These are phyloP conservation scores for Achlya hypogyna DNA, from an alignment of 352 stramenopile species.

Conservation along the genomic window DNA sequence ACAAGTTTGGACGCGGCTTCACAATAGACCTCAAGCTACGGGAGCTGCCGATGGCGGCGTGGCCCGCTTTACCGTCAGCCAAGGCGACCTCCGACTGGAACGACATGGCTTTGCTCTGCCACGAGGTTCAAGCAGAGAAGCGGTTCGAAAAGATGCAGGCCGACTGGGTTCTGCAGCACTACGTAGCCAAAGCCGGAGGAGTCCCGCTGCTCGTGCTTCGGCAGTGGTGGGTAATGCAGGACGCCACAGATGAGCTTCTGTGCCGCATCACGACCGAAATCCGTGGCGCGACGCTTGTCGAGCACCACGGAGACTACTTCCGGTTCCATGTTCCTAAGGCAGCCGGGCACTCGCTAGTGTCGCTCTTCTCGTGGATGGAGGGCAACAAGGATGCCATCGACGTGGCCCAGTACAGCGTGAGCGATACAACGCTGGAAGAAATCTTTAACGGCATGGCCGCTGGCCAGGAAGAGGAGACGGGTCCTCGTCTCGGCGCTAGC, in stretches of 20 bases:
- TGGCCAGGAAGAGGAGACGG: conserved; percentile 53
- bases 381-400: conserved; percentile 39
- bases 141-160: conserved; percentile 31
- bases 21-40: conserved; percentile 77
- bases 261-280: conserved; percentile 41
- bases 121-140: conserved; percentile 24
- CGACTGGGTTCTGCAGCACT: conserved; percentile 34
- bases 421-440: conserved; percentile 84
- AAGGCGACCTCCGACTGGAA: conserved; percentile 19
- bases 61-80: background rate
- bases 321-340: conserved; percentile 60
- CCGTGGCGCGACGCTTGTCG: conserved; percentile 33
- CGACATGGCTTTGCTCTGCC: conserved; percentile 31
- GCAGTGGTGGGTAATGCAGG: conserved; percentile 47
- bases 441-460: conserved; percentile 90
- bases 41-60: conserved; percentile 24
- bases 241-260: conserved; percentile 30
- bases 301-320: conserved; percentile 58
- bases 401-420: conserved; percentile 84
- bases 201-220: conserved; percentile 48
- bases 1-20: conserved; percentile 92
- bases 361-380: conserved; percentile 76
- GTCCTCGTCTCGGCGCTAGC: conserved; percentile 28
- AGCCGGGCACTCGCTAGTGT: background rate
- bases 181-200: conserved; percentile 32